Evolutionary conservation across 352 stramenopile species (phyloP).

Genomic region (Phytophthora litchii): DNA sequence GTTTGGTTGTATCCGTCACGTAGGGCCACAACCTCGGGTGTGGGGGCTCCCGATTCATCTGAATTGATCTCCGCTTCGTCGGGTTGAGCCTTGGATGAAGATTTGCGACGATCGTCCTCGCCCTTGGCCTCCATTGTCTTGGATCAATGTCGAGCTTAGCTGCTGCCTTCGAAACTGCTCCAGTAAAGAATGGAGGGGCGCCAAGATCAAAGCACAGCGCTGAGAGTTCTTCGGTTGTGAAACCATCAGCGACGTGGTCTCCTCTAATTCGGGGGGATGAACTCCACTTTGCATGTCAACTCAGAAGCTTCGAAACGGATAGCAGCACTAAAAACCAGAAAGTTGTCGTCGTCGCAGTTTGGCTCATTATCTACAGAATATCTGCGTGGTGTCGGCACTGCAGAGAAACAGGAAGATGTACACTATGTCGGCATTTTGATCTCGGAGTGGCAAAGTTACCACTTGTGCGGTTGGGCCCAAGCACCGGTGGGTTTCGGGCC

Average conservation of each 20-base stretch:
- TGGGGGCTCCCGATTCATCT: constrained; percentile 58
- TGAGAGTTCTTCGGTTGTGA: constrained; percentile 36
- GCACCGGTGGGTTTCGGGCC: constrained; percentile 36
- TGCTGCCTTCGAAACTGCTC: constrained; percentile 28
- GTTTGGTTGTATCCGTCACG: constrained; percentile 94
- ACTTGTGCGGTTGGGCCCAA: constrained; percentile 77
- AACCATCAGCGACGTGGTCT: constrained; percentile 24
- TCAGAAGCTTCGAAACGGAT: constrained; percentile 22
- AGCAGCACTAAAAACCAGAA: not conserved
- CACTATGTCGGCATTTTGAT: no score
- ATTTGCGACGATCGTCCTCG: constrained; percentile 31
- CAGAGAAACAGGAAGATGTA: no score
- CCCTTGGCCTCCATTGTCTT: constrained; percentile 70
- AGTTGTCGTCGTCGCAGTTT: constrained; percentile 1
- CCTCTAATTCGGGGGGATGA: constrained; percentile 16
- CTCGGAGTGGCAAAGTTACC: constrained; percentile 20
- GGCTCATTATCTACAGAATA: constrained; percentile 27
- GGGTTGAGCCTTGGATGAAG: constrained; percentile 28
- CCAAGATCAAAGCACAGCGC: constrained; percentile 8
- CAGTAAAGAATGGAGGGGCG: constrained; percentile 11
- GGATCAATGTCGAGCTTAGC: constrained; percentile 8
- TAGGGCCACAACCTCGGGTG: constrained; percentile 69
- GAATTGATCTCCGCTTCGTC: constrained; percentile 37
- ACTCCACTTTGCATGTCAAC: constrained; percentile 7
- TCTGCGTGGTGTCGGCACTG: no score